Base-by-base conservation (phyloP, 768 basidiomycete species). In the Lactarius trivialis region DNA sequence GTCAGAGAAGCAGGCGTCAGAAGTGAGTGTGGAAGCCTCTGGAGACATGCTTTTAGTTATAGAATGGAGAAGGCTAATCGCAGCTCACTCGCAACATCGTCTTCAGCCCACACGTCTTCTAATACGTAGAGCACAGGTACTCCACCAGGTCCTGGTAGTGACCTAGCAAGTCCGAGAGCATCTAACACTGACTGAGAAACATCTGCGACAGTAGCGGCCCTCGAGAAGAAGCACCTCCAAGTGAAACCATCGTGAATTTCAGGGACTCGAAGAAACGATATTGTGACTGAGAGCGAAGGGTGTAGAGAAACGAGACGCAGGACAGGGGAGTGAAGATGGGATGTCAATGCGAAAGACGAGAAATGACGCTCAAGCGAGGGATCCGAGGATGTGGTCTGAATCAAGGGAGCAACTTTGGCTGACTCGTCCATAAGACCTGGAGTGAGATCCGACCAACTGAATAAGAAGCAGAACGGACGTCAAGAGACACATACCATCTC, bases 251-350 rank as follows among this genome's bases (percentile, higher is more conserved):
- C 91, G 55, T 85, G 81, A 60, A 93, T 82, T 71, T 91, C 87
- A 2, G 89, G 89, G 17, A 93, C 82, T 50, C 88, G 83, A 48
- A 80, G 71, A 72, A 91, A 88, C 0, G 76, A 69, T 41, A 89
- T 69, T 2, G 75, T 72, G 24, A 86, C 48, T 0, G 78, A 77
- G n/a, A 89, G 77, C 17, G 76, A 72, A 4, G 85, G 80, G 67
- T 92, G 82, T 2, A 86, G 76, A 6, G 88, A 88, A 2, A 93
- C 85, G 48, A 94, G 76, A 1, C 90, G 86, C 43, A 93, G 71
- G 3, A 78, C 73, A 11, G 91, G 85, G 2, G 76, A 76, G 68
- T 88, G 86, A 39, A 88, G 75, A 71, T 88, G 86, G 0, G 81
- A 80, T 1, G 87, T 86, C 66, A 88, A 74, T 8, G 83, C 81